Evolutionary conservation across 208 protist genomes (phyloP), one percentile per base, ranked within the genome.

Genomic region (Lotmaria passim): DNA sequence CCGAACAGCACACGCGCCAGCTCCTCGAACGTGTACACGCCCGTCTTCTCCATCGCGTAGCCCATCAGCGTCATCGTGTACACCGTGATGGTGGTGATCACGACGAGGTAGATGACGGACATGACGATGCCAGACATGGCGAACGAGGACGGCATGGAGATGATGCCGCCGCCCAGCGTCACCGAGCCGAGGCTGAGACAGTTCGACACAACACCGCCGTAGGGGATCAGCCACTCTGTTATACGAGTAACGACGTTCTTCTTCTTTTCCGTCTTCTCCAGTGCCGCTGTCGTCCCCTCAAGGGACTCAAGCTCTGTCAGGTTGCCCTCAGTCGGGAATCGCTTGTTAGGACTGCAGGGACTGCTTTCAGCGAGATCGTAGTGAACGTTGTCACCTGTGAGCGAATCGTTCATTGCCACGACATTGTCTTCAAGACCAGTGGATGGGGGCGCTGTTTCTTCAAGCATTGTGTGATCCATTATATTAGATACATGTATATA

Each of bases 31-130:
- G 72, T 85, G 6, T 64, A 59, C 17, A 78, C 38, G n/a, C 78
- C 74, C 5, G 85, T 93, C 59, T 74, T 81, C 64, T 89, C 61
- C 59, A 86, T 81, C 43, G 82, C 82, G 33, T 64, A 56, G 28
- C 62, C 80, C 3, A 96, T 58, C 43, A 93, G 69, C 58, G 76
- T 39, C 50, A 96, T 75, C 1, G 88, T 83, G 63, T 83, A 94
- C 6, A 93, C 70, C 7, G 83, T 86, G 6, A 77, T 57, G 28
- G 61, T 15, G 5, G 81, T 78, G 38, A 84, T 79, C 2, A 85
- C 51, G 5, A 87, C 39, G 7, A 96, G 72, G 58, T 87, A 90
- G 38, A 94, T 69, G 55, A 90, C 28, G 6, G 78, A 87, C 69
- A 87, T 76, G 67, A 86, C 60, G 46, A 87, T 76, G 36, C 85